A percentile compares a stretch with the other conserved stretches of the same genome.
These are phyloP conservation scores for Kluyveromyces marxianus DNA, from an alignment of 1,139 yeast genomes.

Conservation along the genomic window DNA sequence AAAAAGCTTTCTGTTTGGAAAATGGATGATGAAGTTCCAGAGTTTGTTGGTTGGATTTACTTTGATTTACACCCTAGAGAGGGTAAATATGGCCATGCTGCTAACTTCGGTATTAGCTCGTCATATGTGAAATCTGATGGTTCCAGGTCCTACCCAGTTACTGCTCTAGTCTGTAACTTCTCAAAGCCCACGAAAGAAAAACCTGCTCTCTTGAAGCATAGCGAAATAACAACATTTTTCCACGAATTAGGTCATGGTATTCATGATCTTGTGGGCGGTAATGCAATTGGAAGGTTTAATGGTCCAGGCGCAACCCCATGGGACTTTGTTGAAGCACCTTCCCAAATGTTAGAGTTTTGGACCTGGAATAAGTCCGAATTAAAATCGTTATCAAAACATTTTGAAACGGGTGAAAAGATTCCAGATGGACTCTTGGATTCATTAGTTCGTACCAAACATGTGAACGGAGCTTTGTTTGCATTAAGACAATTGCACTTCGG, in stretches of 20 bases:
- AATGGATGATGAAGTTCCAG: constrained; percentile 42
- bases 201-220: constrained; percentile 71
- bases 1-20: constrained; percentile 70
- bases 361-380: constrained; percentile 68
- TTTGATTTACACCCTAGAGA: constrained; percentile 80
- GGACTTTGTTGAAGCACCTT: constrained; percentile 87
- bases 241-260: constrained; percentile 90
- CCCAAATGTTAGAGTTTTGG: constrained; percentile 86
- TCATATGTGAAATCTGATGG: constrained; percentile 47
- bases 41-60: constrained; percentile 70
- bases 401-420: constrained; percentile 51
- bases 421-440: constrained; percentile 53
- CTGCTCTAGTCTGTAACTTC: constrained; percentile 79
- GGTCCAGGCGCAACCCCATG: constrained; percentile 67
- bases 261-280: constrained; percentile 64
- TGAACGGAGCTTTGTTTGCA: constrained; percentile 62
- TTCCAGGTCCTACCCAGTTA: constrained; percentile 54
- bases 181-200: constrained; percentile 64
- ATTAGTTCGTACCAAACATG: constrained; percentile 61
- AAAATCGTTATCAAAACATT: constrained; percentile 56
- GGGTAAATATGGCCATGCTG: constrained; percentile 84
- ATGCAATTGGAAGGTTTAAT: constrained; percentile 58
- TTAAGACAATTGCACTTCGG: constrained; percentile 76
- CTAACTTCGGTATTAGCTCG: constrained; percentile 65
- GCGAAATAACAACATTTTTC: constrained; percentile 77